Conservation (phyloP, 2,329 filamentous ascomycete species). For the Stagonosporopsis cucurbitacearum region DNA sequence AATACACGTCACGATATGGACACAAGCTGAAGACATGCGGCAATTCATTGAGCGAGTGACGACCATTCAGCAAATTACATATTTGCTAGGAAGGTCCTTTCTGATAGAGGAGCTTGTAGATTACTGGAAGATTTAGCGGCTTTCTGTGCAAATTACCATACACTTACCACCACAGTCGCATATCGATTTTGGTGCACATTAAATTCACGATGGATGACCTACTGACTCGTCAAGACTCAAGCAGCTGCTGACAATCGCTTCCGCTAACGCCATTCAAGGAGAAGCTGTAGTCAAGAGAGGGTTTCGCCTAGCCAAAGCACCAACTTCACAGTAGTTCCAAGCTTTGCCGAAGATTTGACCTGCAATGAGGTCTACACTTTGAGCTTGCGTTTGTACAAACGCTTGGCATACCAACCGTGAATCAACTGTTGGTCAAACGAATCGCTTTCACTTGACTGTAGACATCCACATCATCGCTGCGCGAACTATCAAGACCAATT, state of each 20-base stretch:
- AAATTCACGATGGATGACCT: too few relatives aligned
- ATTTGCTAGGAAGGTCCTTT: not conserved
- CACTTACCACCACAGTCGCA: conserved; percentile 1
- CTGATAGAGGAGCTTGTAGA: conserved; percentile 18
- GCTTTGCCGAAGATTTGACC: not conserved
- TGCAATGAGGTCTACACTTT: not conserved
- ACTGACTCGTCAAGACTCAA: not conserved
- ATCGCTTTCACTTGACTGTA: too few relatives aligned
- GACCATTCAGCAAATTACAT: not conserved
- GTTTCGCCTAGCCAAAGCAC: not conserved
- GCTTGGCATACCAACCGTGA: not conserved
- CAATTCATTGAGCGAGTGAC: not conserved
- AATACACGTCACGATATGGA: conserved; percentile 3
- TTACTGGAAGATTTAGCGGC: conserved; percentile 20
- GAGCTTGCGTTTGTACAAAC: not conserved
- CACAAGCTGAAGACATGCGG: conserved; percentile 2
- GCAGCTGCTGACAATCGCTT: not conserved
- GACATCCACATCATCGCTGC: too few relatives aligned
- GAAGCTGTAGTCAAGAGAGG: not conserved
- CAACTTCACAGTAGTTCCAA: not conserved
- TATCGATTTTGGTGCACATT: not conserved
- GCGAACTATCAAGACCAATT: too few relatives aligned
- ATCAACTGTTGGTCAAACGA: not conserved
- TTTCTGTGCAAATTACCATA: conserved; percentile 18
- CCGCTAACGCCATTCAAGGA: not conserved